Base-by-base conservation (phyloP, 2,329 filamentous ascomycete genomes). In the Diaporthe aspalathi region DNA sequence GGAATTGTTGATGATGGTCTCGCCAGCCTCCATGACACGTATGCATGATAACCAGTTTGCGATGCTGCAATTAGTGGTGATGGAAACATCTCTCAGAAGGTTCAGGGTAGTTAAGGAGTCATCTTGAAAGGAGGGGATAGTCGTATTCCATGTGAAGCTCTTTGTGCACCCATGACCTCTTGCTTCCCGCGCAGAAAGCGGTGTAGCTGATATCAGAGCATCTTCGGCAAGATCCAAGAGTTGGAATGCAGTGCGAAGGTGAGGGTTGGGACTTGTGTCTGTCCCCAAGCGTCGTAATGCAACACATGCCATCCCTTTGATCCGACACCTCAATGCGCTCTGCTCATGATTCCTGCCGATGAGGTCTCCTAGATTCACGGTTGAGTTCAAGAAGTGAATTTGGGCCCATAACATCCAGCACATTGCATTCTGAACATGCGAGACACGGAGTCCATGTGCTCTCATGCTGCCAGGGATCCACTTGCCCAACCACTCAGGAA, bases 321-420 rank as follows among this genome's bases (percentile, higher is more conserved):
- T 29, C 16, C 20, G 9, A 29, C 0, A 0, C 17, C 27, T 24
- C 24, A 9, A 7, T 1, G 0, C 7, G 12, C 0, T 7, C 27
- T 20, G 50, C 6, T 53, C 16, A 0, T 9, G 0, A 0, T 3
- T 5, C 11, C 32, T 32, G 32, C n/a, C n/a, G n/a, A n/a, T n/a
- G 50, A 20, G 14, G 9, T 20, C 3, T 32, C 32, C 32, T 17
- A n/a, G 50, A 2, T 27, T 17, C 1, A 53, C 17, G 6, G 50
- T 9, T 7, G 16, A 32, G 24, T 53, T 53, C 5, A 32, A 24
- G 11, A 20, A 32, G 7, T 29, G 14, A 16, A 53, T 20, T 17
- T 53, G 12, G 3, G 50, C 50, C 50, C 50, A 53, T 17, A 53
- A 32, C 50, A 53, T n/a, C 50, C 50, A 53, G 24, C 50, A 53